Percentiles rank a stretch among this genome's conserved stretches.
Conservation (phyloP, 2,329 filamentous ascomycete species). For the Calycina herbarum region DNA sequence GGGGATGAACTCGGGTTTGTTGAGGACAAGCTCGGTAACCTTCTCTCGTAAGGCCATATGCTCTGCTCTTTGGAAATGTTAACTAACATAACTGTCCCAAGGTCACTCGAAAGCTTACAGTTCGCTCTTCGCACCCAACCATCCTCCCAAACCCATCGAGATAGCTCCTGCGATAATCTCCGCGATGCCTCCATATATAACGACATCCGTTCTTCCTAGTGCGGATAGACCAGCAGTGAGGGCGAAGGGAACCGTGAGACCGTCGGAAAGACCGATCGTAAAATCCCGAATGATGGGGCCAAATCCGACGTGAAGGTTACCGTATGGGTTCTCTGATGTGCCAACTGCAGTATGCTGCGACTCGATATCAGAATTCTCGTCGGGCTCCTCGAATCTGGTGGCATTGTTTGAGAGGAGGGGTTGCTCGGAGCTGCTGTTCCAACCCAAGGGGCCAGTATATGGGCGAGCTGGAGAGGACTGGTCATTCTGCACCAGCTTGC, state of each 20-base stretch:
- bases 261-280: conserved; percentile 63
- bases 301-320: conserved; percentile 32
- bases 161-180: conserved; percentile 62
- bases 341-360: conserved; percentile 29
- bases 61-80: conserved; percentile 32
- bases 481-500: conserved; percentile 17
- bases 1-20: conserved; percentile 24
- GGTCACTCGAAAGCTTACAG: conserved; percentile 29
- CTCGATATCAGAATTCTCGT: conserved; percentile 29
- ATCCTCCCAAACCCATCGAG: conserved; percentile 63
- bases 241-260: conserved; percentile 63
- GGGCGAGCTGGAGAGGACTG: conserved; percentile 20
- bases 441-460: conserved; percentile 17
- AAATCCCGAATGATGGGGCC: conserved; percentile 47
- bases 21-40: conserved; percentile 30
- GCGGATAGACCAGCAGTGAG: conserved; percentile 57
- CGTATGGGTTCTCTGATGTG: conserved; percentile 30
- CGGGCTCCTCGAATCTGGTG: not conserved
- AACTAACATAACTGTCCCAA: conserved; percentile 16
- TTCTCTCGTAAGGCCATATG: conserved; percentile 34
- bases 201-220: conserved; percentile 51
- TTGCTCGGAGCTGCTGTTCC: conserved; percentile 22
- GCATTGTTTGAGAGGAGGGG: conserved; percentile 22
- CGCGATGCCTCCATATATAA: conserved; percentile 59
- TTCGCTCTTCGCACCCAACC: conserved; percentile 54